Percentiles rank a stretch among this genome's conserved stretches.
Evolutionary conservation across 169 alveolate species (phyloP).

Genomic region (Babesia bigemina): DNA sequence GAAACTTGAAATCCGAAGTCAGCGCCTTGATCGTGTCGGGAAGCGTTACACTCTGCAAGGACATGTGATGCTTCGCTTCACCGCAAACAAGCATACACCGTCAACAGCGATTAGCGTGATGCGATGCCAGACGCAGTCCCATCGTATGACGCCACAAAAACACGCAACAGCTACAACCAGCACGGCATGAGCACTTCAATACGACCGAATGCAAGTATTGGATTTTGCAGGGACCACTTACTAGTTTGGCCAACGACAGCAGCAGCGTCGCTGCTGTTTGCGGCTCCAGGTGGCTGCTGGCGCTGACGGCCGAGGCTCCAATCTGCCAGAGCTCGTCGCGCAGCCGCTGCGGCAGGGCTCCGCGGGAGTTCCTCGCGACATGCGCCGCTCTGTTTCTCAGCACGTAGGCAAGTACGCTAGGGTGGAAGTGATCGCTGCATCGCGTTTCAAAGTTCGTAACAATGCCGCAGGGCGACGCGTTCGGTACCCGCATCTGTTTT

Average conservation of each 20-base stretch:
- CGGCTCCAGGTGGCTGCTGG: conserved; percentile 35
- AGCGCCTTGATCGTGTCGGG: neutral
- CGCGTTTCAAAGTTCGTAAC: conserved; percentile 63
- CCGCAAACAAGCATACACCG: too few species aligned
- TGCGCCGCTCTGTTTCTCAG: conserved; percentile 48
- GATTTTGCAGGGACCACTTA: neutral
- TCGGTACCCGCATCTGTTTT: conserved; percentile 50
- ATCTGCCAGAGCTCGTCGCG: conserved; percentile 30
- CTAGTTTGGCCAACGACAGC: conserved; percentile 51
- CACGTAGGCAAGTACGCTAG: conserved; percentile 52
- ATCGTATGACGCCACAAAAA: too few species aligned
- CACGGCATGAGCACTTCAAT: too few species aligned
- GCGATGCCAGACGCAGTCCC: too few species aligned
- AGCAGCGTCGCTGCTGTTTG: conserved; percentile 56
- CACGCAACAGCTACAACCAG: too few species aligned
- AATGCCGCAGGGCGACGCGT: conserved; percentile 62
- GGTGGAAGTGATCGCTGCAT: conserved; percentile 60
- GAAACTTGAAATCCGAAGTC: conserved; percentile 29
- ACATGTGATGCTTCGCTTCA: neutral
- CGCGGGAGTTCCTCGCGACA: conserved; percentile 32
- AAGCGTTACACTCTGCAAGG: conserved; percentile 7
- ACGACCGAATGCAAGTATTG: too few species aligned
- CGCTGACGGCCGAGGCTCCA: conserved; percentile 25
- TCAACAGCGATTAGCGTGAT: too few species aligned
- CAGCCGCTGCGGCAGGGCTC: neutral